A percentile compares a stretch with the other conserved stretches of the same genome.
phyloP scores from a whole-genome alignment of 441 rosid species.

The Oxalis stricta region DNA sequence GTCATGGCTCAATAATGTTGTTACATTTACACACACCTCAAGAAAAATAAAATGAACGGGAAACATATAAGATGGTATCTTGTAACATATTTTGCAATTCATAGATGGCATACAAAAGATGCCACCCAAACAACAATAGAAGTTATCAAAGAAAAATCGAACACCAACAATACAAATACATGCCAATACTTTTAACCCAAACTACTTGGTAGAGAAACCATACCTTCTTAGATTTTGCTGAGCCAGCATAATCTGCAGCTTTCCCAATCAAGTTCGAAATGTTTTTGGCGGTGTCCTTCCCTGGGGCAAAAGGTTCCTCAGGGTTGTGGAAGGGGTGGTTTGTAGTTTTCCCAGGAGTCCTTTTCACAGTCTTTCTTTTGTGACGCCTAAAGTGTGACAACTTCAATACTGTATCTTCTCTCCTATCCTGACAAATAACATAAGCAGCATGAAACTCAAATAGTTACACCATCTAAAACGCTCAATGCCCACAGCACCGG shows the following conservation, averaged over 20 bases:
- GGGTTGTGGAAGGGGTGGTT: slow-evolving; percentile 84
- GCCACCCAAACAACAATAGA: too few relatives aligned
- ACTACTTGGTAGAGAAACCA: background rate
- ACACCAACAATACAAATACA: slow-evolving; percentile 1
- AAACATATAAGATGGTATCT: too few relatives aligned
- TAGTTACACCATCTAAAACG: slow-evolving; percentile 4
- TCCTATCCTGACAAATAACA: slow-evolving; percentile 64
- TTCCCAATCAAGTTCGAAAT: slow-evolving; percentile 77
- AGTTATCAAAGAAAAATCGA: too few relatives aligned
- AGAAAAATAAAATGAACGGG: too few relatives aligned
- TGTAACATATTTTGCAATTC: too few relatives aligned
- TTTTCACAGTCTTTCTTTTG: slow-evolving; percentile 76
- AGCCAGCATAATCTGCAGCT: slow-evolving; percentile 77
- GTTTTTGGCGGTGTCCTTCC: slow-evolving; percentile 82
- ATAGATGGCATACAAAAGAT: too few relatives aligned
- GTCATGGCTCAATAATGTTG: too few relatives aligned
- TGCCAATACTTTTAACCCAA: too few relatives aligned
- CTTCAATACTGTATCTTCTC: slow-evolving; percentile 85
- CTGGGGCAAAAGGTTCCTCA: slow-evolving; percentile 87
- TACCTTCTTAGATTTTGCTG: slow-evolving; percentile 89
- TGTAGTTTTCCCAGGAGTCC: slow-evolving; percentile 49
- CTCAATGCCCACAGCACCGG: background rate
- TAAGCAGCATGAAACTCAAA: slow-evolving; percentile 6
- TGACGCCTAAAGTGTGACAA: slow-evolving; percentile 82
- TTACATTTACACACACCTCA: too few relatives aligned